These are phyloP conservation scores for Micractinium sp. DNA, from an alignment of 139 green algal species.

Conservation along the genomic window DNA sequence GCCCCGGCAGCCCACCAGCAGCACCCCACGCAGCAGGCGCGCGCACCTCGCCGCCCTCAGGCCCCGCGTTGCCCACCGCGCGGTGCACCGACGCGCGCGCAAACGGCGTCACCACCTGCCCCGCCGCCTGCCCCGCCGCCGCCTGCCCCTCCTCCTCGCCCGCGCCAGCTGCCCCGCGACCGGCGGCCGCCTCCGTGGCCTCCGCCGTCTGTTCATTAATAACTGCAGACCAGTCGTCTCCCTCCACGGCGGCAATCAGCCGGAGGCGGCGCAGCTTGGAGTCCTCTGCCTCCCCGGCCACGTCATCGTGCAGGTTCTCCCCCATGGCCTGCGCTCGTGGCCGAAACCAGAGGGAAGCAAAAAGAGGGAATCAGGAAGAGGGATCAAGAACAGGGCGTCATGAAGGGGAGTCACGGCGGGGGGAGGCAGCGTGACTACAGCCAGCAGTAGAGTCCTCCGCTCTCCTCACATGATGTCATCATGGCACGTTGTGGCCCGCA, in stretches of 20 bases:
- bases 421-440: no score
- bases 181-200: neutral
- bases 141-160: neutral
- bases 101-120: conserved; percentile 79
- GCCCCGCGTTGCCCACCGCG: conserved; percentile 55
- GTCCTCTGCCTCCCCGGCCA: conserved; percentile 57
- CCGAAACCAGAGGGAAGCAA: neutral
- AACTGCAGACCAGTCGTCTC: conserved; percentile 85
- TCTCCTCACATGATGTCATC: no score
- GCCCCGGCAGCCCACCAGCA: no score
- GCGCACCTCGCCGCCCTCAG: neutral
- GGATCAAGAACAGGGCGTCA: no score
- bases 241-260: conserved; percentile 73
- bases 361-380: no score
- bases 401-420: no score
- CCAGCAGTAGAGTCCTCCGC: no score
- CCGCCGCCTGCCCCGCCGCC: neutral
- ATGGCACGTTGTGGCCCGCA: no score
- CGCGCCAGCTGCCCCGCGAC: neutral
- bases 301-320: conserved; percentile 77
- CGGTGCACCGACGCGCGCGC: conserved; percentile 66
- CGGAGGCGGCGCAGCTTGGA: conserved; percentile 33
- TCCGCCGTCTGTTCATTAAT: conserved; percentile 79
- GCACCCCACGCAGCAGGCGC: no score
- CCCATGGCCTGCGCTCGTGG: conserved; percentile 62